Evolutionary conservation across 352 stramenopile species (phyloP), one percentile per base, ranked within the genome.

Genomic region (Pythium monospermum): DNA sequence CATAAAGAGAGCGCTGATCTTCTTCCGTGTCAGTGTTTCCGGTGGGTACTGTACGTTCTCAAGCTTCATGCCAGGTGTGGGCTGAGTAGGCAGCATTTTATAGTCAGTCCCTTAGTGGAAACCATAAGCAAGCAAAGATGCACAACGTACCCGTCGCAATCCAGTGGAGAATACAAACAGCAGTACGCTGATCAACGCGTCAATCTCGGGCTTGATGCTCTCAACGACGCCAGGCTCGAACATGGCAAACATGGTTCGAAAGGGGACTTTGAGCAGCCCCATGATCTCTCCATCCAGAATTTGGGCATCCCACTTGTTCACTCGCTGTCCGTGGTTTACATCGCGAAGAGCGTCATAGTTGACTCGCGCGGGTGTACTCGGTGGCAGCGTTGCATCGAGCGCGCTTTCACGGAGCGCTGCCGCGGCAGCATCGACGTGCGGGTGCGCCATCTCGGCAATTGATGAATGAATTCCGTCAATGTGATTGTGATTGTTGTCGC

Each of bases 281-380:
- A 91, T 55, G 57, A 93, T 88, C 60, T 93, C 82, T 28, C 64
- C 67, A 50, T 93, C 79, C n/a, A 93, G 61, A 51, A 91, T 88
- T 37, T 75, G 56, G 31, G 82, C 73, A 65, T 93, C 79, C 79
- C 76, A 91, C 39, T 89, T 93, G 67, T 91, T 93, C 57, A 92
- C 79, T 18, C 79, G 76, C 48, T 87, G 64, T 23, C 70, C 70
- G 15, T 59, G 69, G 15, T 50, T 68, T 13, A 73, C 68, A 28
- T 69, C 66, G 5, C 65, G 63, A n/a, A 86, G 64, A 13, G 57
- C 57, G 7, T 52, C 44, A 44, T 87, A 90, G 15, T 64, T 52
- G 2, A 90, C 59, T 12, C 67, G 66, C 1, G 64, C 39, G 3
- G 32, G 27, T 16, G 36, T 23, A 23, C 42, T 1, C 15, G 36